Evolutionary conservation across 2,329 filamentous ascomycete genomes (phyloP).

Genomic region (Ceratocystis harringtonii): DNA sequence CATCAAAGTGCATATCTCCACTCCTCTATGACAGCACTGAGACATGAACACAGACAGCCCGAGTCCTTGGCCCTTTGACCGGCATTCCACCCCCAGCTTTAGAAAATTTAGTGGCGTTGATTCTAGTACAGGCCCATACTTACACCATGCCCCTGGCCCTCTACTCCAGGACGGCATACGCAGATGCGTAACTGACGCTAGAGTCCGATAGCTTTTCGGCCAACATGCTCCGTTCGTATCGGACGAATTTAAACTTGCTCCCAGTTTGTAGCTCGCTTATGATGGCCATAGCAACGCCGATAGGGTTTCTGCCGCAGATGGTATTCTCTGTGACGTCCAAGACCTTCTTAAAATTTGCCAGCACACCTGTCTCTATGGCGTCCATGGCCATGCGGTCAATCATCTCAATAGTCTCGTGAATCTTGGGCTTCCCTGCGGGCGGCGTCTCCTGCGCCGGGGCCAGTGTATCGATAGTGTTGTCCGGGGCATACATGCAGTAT

Average conservation of each 20-base stretch:
- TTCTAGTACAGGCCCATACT: not conserved
- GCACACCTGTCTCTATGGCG: constrained; percentile 62
- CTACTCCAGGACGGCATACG: constrained; percentile 44
- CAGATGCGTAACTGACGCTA: constrained; percentile 91
- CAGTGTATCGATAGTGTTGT: constrained; percentile 27
- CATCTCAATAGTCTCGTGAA: constrained; percentile 71
- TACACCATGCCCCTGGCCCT: not conserved
- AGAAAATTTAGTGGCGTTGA: not conserved
- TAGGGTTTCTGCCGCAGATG: constrained; percentile 87
- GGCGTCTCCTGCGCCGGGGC: constrained; percentile 24
- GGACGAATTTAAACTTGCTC: constrained; percentile 58
- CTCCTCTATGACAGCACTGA: not conserved
- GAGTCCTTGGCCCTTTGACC: no score
- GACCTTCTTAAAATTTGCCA: constrained; percentile 53
- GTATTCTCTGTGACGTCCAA: constrained; percentile 69
- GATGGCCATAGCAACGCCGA: constrained; percentile 81
- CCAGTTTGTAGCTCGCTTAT: constrained; percentile 47
- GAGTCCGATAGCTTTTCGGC: constrained; percentile 53
- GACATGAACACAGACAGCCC: not conserved
- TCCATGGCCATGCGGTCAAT: constrained; percentile 74
- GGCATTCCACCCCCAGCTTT: not conserved
- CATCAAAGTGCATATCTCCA: not conserved
- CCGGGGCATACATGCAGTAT: constrained; percentile 60
- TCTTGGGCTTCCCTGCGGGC: constrained; percentile 30
- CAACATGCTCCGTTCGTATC: constrained; percentile 75